Evolutionary conservation across 192 early-diverging fungal genomes (phyloP).

Genomic region (Backusella parvicylindrica): DNA sequence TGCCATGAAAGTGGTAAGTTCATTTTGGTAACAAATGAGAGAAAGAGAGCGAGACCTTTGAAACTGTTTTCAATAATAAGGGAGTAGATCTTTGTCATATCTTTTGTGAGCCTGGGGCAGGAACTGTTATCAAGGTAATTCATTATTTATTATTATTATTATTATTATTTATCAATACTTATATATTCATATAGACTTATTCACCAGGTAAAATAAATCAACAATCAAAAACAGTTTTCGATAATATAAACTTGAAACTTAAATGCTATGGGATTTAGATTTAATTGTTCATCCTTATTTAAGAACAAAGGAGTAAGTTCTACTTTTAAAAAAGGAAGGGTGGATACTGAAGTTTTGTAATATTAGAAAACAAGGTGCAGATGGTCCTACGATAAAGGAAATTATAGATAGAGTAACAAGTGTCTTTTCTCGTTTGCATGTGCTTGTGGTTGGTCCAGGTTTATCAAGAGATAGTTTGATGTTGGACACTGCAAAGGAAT

Average conservation of each 20-base stretch:
- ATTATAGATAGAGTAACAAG: constrained; percentile 43
- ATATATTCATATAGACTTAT: constrained; percentile 30
- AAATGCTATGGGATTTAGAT: constrained; percentile 37
- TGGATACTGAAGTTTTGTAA: neutral
- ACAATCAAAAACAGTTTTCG: no score
- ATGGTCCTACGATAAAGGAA: constrained; percentile 22
- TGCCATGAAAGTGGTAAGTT: constrained; percentile 65
- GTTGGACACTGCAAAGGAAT: constrained; percentile 55
- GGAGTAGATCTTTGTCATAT: constrained; percentile 86
- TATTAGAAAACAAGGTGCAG: neutral
- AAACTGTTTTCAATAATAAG: no score
- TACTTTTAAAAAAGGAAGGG: neutral
- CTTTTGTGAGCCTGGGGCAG: constrained; percentile 80
- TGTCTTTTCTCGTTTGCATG: constrained; percentile 72
- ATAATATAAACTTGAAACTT: neutral
- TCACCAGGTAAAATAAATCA: constrained; percentile 35
- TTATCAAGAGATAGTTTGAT: constrained; percentile 76
- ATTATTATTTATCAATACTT: no score
- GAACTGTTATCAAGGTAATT: constrained; percentile 66
- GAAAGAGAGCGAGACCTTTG: no score
- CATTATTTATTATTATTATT: neutral
- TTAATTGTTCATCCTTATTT: constrained; percentile 94
- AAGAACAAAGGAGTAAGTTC: constrained; percentile 33
- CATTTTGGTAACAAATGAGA: no score
- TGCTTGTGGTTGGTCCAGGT: constrained; percentile 89